Evolutionary conservation across 495 filamentous ascomycete species (phyloP).

Genomic region (Jackrogersella multiformis): DNA sequence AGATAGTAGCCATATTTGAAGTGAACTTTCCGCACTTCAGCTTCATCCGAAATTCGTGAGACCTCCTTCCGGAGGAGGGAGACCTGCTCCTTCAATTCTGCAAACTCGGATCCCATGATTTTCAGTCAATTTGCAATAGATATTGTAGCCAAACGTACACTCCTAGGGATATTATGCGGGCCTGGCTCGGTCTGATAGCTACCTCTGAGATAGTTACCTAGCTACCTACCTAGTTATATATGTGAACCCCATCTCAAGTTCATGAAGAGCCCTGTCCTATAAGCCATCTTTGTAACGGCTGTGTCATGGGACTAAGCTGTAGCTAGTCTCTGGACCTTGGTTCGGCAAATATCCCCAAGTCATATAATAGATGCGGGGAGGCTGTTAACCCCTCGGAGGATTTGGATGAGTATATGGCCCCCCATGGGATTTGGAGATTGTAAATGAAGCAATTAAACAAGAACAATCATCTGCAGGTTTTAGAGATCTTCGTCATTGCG

Average conservation of each 20-base stretch:
- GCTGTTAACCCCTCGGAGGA: slow-evolving; percentile 9
- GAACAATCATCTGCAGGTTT: too few species aligned
- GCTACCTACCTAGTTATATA: slow-evolving; percentile 15
- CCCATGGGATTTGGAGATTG: slow-evolving; percentile 8
- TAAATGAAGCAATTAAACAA: slow-evolving; percentile 22
- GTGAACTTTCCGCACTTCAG: slow-evolving; percentile 63
- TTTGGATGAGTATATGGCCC: slow-evolving; percentile 2
- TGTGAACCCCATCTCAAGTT: background rate
- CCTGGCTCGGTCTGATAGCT: background rate
- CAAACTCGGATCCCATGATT: slow-evolving; percentile 36
- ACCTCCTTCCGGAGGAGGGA: slow-evolving; percentile 40
- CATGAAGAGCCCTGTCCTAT: slow-evolving; percentile 12
- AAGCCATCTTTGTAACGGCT: slow-evolving; percentile 31
- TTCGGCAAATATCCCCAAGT: slow-evolving; percentile 36
- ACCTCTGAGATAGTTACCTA: too few species aligned
- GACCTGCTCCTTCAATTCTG: slow-evolving; percentile 44
- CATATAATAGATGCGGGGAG: slow-evolving; percentile 35
- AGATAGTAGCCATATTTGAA: slow-evolving; percentile 68
- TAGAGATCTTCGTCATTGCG: background rate
- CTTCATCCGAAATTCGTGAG: slow-evolving; percentile 51
- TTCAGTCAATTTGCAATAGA: background rate
- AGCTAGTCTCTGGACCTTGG: slow-evolving; percentile 23
- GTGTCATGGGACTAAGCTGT: slow-evolving; percentile 30
- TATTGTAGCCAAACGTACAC: background rate
- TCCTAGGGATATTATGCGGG: background rate